These are phyloP conservation scores for Penicillium malachiteum DNA, from an alignment of 495 filamentous ascomycete genomes.

Conservation along the genomic window DNA sequence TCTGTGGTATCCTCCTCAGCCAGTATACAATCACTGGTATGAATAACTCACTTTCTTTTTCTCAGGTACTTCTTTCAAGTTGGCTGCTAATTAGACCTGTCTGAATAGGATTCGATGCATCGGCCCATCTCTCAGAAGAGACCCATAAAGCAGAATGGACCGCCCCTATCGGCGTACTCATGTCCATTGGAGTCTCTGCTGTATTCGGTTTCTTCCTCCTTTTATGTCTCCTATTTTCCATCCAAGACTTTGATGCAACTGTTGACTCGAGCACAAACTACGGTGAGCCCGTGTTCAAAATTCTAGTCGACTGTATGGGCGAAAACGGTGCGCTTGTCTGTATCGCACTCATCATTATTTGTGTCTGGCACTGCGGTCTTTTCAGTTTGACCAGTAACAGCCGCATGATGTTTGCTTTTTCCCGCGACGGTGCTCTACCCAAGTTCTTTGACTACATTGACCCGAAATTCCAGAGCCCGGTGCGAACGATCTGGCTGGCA, in stretches of 20 bases:
- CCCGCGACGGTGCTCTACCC: not conserved
- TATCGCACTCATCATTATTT: not conserved
- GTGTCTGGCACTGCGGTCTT: not conserved
- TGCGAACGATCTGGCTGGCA: not conserved
- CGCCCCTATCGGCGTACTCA: not conserved
- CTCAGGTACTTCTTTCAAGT: not conserved
- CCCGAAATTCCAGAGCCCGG: not conserved
- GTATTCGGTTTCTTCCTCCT: not conserved
- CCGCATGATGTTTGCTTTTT: not conserved
- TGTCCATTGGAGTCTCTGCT: not conserved
- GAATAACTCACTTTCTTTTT: not conserved
- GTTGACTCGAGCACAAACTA: not conserved
- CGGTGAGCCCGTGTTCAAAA: not conserved
- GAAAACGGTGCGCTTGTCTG: not conserved
- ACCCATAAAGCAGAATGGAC: not conserved
- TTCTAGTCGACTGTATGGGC: not conserved
- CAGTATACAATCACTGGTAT: constrained; percentile 1
- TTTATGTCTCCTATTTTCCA: not conserved
- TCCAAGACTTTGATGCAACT: not conserved
- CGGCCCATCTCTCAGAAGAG: not conserved
- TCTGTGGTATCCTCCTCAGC: not conserved
- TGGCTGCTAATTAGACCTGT: not conserved
- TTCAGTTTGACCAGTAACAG: not conserved
- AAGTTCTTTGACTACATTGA: not conserved
- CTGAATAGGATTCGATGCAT: not conserved